Evolutionary conservation across 768 basidiomycete species (phyloP), one percentile per base, ranked within the genome.

Genomic region (Nidularia sp.): DNA sequence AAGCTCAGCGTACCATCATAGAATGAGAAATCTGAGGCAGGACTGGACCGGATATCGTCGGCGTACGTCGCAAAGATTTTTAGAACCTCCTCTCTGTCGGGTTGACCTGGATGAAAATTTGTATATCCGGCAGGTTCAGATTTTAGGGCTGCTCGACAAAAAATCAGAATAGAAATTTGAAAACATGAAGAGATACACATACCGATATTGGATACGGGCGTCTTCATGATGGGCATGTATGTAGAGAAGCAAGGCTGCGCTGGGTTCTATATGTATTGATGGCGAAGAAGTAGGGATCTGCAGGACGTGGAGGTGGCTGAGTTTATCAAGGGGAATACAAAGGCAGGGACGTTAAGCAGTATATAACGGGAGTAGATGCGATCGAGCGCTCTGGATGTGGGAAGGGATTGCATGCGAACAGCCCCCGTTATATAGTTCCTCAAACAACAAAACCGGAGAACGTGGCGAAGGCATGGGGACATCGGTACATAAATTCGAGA

Each of bases 381-480:
- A 69, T 69, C 67, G 67, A 64, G 66, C 62, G 64, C 63, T 61
- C 63, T 61, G 57, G 59, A 62, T 63, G 58, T 61, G 62, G 61
- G 59, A 65, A 62, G 63, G 52, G 61, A 58, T 47, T 45, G 54
- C 49, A 57, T 58, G 59, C 57, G 62, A 64, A 68, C 69, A 70
- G 70, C 70, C 69, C 67, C 68, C 68, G 67, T 59, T 62, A 62
- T 57, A 63, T 60, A 63, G 60, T 56, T 47, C 54, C 53, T 54
- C 47, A 57, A n/a, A n/a, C 44, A 59, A 60, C 60, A 63, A 63
- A 57, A 56, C 47, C 34, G 53, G 48, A 49, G 55, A 54, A 61
- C 64, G 63, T 61, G 65, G 60, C 55, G 52, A 39, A 57, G 57
- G 61, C 59, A 61, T 61, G 61, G 53, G 35, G 22, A 55, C 52